Evolutionary conservation across 305 asterid genomes (phyloP).

Genomic region (Fraxinus dipetala): DNA sequence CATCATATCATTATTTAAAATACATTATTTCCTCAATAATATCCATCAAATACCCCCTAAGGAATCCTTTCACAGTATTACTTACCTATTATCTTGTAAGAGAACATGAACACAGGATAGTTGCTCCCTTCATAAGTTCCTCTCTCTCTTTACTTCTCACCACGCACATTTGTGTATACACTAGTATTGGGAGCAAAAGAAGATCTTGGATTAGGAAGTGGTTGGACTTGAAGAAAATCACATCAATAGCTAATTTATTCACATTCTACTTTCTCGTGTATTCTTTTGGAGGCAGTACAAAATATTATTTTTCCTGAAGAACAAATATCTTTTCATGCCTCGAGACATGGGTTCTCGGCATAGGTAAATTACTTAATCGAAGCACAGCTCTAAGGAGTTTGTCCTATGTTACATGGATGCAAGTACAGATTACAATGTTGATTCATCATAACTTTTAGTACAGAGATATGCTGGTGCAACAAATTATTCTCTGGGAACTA

Average conservation of each 20-base stretch:
- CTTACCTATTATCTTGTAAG: background rate
- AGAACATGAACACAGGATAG: background rate
- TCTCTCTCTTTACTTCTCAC: background rate
- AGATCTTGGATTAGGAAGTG: background rate
- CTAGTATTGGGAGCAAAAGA: background rate
- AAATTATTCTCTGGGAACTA: background rate
- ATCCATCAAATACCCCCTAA: background rate
- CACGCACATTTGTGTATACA: background rate
- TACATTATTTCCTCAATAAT: too few relatives aligned
- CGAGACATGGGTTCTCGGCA: background rate
- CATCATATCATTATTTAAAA: too few relatives aligned
- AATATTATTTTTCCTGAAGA: background rate
- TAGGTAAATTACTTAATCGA: background rate
- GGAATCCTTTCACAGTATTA: background rate
- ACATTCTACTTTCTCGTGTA: background rate
- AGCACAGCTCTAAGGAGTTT: background rate
- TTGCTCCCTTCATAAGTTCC: background rate
- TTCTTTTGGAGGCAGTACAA: background rate
- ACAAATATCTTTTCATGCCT: background rate
- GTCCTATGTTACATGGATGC: background rate
- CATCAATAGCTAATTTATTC: background rate
- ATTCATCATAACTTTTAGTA: background rate
- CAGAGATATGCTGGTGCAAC: background rate
- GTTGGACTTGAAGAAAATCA: background rate
- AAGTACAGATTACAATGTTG: background rate